Conservation (phyloP, 139 green algal species). For the Picocystis salinarum region DNA sequence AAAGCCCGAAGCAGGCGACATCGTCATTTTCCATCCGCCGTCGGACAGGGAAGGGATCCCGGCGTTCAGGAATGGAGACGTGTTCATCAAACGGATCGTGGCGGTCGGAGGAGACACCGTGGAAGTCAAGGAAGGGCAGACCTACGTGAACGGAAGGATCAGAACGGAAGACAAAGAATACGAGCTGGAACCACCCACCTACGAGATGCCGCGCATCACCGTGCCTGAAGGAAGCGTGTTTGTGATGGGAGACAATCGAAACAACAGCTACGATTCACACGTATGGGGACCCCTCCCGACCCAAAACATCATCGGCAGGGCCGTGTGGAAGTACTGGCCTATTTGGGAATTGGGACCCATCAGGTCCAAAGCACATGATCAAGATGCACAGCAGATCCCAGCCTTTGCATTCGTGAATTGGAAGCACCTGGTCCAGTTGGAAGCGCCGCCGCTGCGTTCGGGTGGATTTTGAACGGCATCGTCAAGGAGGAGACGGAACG, state of each 20-base stretch:
- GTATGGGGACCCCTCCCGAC: conserved; percentile 81
- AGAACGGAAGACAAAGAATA: neutral
- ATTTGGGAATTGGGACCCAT: neutral
- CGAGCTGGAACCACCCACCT: conserved; percentile 22
- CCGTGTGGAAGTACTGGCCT: conserved; percentile 3
- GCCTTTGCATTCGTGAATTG: no score
- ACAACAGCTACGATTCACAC: conserved; percentile 97
- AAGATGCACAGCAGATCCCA: no score
- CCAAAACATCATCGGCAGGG: conserved; percentile 18
- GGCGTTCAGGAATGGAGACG: conserved; percentile 14
- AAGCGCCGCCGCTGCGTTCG: no score
- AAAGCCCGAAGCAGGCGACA: conserved; percentile 32
- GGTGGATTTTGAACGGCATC: no score
- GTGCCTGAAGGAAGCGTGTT: conserved; percentile 40
- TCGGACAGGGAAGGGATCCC: neutral
- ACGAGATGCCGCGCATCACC: conserved; percentile 39
- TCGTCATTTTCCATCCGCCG: conserved; percentile 87
- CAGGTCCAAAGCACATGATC: no score
- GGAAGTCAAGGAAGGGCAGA: conserved; percentile 58
- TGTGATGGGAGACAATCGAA: conserved; percentile 96
- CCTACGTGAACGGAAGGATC: conserved; percentile 61
- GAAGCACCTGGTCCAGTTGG: no score
- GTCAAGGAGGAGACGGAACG: no score
- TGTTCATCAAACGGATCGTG: conserved; percentile 97
- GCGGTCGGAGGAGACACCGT: conserved; percentile 65